Evolutionary conservation across 352 stramenopile genomes (phyloP), one percentile per base, ranked within the genome.

Genomic region (Pythium periplocum): DNA sequence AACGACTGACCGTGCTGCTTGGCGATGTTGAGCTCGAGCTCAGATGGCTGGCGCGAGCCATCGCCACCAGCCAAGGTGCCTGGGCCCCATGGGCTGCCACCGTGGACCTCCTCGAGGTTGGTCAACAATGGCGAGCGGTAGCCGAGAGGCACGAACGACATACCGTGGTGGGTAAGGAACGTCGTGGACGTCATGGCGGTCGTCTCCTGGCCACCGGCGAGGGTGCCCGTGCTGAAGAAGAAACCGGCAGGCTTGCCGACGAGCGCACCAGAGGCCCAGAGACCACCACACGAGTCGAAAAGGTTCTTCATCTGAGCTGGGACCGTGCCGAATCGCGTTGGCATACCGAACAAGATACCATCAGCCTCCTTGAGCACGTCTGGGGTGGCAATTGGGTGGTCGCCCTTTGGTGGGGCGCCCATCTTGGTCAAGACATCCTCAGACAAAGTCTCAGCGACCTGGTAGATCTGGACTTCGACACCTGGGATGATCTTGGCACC

Each of bases 111-210:
- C 10, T 90, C 73, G 50, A 90, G 71, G 69, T 85, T 90, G 62
- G 83, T 89, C 48, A 90, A 60, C 17, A 78, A 53, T 10, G 66
- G 68, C 9, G 57, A 74, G 53, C 76, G 76, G 64, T 83, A 86
- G 58, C 88, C 90, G n/a, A 96, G 61, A 36, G 90, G 89, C 51
- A 98, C 84, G 57, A 86, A 98, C 12, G 89, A 80, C 79, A 97
- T 86, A 42, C 91, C 91, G 34, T 97, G 87, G 73, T 97, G 86
- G 0, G 83, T 63, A 26, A 97, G 71, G 71, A 96, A 96, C 0
- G 87, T 87, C n/a, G 97, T 8, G 3, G 74, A 53, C 4, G 86
- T 93, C 30, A 95, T 68, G 11, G 76, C 79, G 9, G 86, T 93
- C 38, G 87, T 97, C 66, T 97, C 91, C 73, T 97, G 90, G 48